Evolutionary conservation across 2,329 filamentous ascomycete genomes (phyloP).

Genomic region (Colletotrichum liaoningense): DNA sequence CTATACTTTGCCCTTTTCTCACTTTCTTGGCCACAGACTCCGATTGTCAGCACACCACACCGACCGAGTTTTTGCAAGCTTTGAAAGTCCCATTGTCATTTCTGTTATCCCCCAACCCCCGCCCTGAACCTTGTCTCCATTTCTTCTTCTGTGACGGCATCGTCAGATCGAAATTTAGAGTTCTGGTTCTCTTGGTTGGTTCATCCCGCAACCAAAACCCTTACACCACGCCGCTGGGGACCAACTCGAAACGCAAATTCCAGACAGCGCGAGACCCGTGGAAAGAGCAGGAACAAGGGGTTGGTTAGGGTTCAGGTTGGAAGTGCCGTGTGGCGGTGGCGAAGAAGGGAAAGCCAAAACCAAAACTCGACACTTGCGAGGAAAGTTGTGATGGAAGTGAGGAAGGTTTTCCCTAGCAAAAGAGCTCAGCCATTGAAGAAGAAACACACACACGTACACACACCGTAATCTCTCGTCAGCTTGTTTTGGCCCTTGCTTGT

Average conservation of each 20-base stretch:
- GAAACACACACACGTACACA: not conserved
- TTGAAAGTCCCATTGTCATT: not conserved
- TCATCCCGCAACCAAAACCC: slow-evolving; percentile 27
- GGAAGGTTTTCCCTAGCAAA: not conserved
- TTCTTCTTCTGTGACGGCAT: not conserved
- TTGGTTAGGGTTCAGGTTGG: not conserved
- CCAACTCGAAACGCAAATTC: not conserved
- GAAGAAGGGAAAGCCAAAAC: not conserved
- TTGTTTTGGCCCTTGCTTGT: not conserved
- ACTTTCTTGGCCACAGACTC: not conserved
- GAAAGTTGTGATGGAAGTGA: not conserved
- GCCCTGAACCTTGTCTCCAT: not conserved
- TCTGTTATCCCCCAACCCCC: not conserved
- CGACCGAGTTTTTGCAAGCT: not conserved
- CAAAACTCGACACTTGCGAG: not conserved
- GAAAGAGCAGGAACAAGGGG: not conserved
- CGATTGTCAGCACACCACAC: not conserved
- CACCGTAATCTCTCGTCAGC: not conserved
- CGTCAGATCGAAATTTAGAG: not conserved
- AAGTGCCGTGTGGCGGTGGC: slow-evolving; percentile 4
- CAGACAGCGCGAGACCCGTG: slow-evolving; percentile 3
- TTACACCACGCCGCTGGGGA: no score
- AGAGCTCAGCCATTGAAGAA: not conserved
- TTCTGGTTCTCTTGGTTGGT: not conserved
- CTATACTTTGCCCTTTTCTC: not conserved